Evolutionary conservation across 768 basidiomycete genomes (phyloP).

Genomic region (Myochromella boudieri): DNA sequence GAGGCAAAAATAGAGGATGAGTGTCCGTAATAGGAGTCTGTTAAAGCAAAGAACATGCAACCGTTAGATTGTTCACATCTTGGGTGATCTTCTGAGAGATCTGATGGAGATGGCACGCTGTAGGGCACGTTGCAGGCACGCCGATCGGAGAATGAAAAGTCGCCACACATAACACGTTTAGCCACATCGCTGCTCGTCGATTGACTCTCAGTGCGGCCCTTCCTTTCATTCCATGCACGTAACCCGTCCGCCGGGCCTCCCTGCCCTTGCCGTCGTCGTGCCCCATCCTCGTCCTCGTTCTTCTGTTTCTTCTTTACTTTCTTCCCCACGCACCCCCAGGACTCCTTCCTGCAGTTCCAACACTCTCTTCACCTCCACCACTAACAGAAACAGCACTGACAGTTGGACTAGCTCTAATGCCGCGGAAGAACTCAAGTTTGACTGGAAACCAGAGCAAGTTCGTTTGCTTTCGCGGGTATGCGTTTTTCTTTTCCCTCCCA

Average conservation of each 20-base stretch:
- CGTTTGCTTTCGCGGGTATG: constrained; percentile 65
- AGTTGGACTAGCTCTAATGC: constrained; percentile 84
- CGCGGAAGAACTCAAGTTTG: constrained; percentile 62
- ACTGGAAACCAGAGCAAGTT: constrained; percentile 77
- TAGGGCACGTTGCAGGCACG: constrained; percentile 37
- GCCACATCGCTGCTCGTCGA: not conserved
- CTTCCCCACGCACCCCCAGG: constrained; percentile 60
- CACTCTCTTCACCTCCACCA: constrained; percentile 45
- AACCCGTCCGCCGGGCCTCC: constrained; percentile 47
- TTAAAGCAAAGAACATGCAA: no score
- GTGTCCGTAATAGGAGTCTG: not conserved
- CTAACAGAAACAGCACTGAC: constrained; percentile 72
- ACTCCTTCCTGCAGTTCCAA: constrained; percentile 54
- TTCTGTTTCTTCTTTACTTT: constrained; percentile 45
- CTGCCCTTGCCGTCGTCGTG: constrained; percentile 61
- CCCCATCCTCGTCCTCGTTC: constrained; percentile 58
- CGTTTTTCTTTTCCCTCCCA: constrained; percentile 17
- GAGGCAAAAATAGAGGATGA: not conserved
- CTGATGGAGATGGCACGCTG: constrained; percentile 31
- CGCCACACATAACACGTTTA: constrained; percentile 15
- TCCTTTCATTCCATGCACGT: constrained; percentile 45
- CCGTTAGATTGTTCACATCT: no score
- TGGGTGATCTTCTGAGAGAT: not conserved
- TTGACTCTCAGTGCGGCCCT: constrained; percentile 18
- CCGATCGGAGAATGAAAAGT: constrained; percentile 21